Evolutionary conservation across 306 rosid genomes (phyloP).

Genomic region (Sicyos baderoa): DNA sequence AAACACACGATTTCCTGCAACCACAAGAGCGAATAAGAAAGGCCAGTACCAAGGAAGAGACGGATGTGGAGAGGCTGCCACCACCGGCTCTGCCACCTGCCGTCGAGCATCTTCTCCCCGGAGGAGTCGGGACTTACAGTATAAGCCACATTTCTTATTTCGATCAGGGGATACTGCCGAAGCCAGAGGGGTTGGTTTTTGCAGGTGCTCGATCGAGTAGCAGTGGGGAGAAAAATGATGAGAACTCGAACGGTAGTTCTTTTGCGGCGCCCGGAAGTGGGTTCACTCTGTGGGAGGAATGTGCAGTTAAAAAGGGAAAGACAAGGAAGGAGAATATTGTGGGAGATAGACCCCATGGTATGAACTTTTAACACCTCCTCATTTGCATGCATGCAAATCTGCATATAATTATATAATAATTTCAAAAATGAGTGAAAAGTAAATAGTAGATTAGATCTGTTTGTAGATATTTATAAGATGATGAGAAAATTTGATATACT

Average conservation of each 20-base stretch:
- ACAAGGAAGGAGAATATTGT: conserved; percentile 39
- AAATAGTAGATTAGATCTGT: too few species aligned
- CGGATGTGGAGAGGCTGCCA: conserved; percentile 37
- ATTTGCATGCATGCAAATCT: background rate
- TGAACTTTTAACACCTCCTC: background rate
- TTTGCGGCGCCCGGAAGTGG: conserved; percentile 37
- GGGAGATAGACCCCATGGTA: conserved; percentile 19
- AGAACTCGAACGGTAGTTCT: conserved; percentile 44
- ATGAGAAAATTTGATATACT: too few species aligned
- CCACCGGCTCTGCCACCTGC: conserved; percentile 38
- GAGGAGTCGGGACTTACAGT: conserved; percentile 94
- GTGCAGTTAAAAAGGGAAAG: conserved; percentile 69
- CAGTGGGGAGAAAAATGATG: conserved; percentile 54
- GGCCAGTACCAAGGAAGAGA: conserved; percentile 53
- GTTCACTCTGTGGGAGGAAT: conserved; percentile 87
- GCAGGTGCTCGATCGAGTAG: conserved; percentile 48
- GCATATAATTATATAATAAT: background rate
- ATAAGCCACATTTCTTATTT: conserved; percentile 68
- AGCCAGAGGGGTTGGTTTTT: conserved; percentile 55
- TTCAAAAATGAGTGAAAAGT: background rate
- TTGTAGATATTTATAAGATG: too few species aligned
- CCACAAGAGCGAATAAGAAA: conserved; percentile 65
- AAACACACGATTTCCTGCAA: conserved; percentile 90
- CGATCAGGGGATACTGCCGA: conserved; percentile 54
- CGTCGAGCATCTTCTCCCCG: conserved; percentile 74